These are phyloP conservation scores for Erucastrum elatum DNA, from an alignment of 345 rosid species.

Conservation along the genomic window DNA sequence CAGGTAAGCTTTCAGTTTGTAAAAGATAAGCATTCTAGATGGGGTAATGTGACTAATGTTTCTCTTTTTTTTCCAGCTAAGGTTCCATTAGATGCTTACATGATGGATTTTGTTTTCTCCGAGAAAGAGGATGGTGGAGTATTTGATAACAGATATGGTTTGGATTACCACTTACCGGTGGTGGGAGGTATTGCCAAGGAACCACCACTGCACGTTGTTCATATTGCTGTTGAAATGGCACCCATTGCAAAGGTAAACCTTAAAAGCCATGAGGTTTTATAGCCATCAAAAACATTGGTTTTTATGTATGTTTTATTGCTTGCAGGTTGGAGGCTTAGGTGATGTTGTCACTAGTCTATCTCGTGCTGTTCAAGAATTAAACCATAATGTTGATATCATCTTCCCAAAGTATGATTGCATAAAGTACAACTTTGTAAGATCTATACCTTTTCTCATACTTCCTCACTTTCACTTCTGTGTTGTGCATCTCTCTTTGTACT, in stretches of 20 bases:
- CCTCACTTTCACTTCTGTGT: background rate
- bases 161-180: conserved; percentile 88
- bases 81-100: conserved; percentile 89
- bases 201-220: conserved; percentile 90
- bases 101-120: conserved; percentile 97
- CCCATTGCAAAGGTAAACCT: conserved; percentile 83
- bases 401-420: conserved; percentile 90
- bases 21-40: background rate
- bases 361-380: conserved; percentile 93
- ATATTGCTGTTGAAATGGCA: conserved; percentile 96
- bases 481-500: conserved; percentile 15
- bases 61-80: conserved; percentile 58
- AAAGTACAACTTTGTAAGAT: conserved; percentile 72
- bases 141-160: conserved; percentile 71
- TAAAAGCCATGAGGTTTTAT: background rate
- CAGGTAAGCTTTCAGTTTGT: conserved; percentile 48
- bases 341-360: conserved; percentile 97
- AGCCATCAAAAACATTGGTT: background rate
- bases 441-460: background rate
- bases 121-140: conserved; percentile 84
- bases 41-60: conserved; percentile 8
- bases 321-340: conserved; percentile 97
- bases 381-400: conserved; percentile 82
- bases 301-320: conserved; percentile 14
- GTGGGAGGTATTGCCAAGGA: conserved; percentile 72